Base-by-base conservation (phyloP, 2,329 filamentous ascomycete genomes). In the Cladosporium austrohemisphaericum region DNA sequence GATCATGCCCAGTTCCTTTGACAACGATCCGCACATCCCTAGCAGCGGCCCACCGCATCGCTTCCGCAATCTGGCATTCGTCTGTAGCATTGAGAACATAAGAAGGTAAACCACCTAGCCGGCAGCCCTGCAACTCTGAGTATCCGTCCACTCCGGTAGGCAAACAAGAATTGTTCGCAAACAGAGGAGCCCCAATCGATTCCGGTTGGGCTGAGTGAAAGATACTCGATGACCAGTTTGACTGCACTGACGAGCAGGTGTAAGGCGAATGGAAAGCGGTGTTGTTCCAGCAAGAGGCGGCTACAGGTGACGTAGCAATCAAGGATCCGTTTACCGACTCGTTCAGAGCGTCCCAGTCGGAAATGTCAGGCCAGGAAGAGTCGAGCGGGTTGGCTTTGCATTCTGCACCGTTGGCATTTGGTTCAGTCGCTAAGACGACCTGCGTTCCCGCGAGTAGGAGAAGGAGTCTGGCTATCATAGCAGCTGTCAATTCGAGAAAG, bases 71-170 rank as follows among this genome's bases (percentile, higher is more conserved):
- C 13, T 71, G 63, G 5, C 54, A 40, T 8, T 63, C 58, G 0
- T 52, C 56, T 0, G 62, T 65, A 4, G 65, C 66, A 26, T 65
- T 64, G 9, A 68, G 59, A 19, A 70, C 58, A 40, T 68, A 69
- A 13, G 52, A 52, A 1, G 65, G 64, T 19, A 66, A 52, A 0
- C 57, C 65, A 1, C 65, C 61, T 4, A 65, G 52, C 11, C 35
- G 53, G 43, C 67, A 70, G 0, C 62, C 64, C 9, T 50, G 49
- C 0, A 41, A 54, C 8, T 56, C 45, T 4, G 38, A 51, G 22
- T 64, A 68, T 1, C 62, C 66, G 5, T 49, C 26, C 0, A 44
- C 53, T 5, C 47, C 52, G 1, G 59, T 58, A 0, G 67, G 65
- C 1, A 69, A 6, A 18, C 67, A 68, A 0, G 66, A 64, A 16